phyloP scores from a whole-genome alignment of 345 rosid genomes.

The Clarkia xantiana region DNA sequence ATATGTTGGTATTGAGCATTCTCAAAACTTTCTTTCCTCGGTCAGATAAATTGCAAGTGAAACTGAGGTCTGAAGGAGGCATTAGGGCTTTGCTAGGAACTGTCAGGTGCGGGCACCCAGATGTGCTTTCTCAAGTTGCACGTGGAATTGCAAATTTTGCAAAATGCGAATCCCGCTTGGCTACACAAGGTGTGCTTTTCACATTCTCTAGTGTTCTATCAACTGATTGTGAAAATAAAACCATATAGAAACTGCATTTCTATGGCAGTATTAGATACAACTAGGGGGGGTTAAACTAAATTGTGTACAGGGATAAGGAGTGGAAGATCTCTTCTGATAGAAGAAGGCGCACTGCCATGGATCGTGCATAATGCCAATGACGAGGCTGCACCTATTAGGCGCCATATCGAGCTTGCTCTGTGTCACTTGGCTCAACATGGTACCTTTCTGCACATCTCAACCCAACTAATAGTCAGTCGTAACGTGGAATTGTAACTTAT shows the following conservation, averaged over 20 bases:
- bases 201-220: not conserved
- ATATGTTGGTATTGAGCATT: not conserved
- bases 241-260: too few species aligned
- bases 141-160: constrained; percentile 97
- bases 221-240: not conserved
- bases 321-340: constrained; percentile 74
- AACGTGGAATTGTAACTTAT: not conserved
- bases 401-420: constrained; percentile 93
- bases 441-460: constrained; percentile 12
- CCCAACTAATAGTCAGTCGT: not conserved
- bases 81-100: constrained; percentile 89
- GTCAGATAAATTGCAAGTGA: constrained; percentile 77
- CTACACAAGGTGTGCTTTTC: constrained; percentile 48
- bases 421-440: constrained; percentile 98
- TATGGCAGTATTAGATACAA: constrained; percentile 7
- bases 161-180: constrained; percentile 88
- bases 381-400: constrained; percentile 81
- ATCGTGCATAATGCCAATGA: constrained; percentile 84
- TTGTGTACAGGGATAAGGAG: constrained; percentile 42
- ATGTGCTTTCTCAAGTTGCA: constrained; percentile 97
- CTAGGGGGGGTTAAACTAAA: not conserved
- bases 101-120: constrained; percentile 88
- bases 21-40: not conserved
- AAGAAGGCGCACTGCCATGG: constrained; percentile 95
- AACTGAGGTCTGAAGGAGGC: constrained; percentile 89